A percentile compares a stretch with the other conserved stretches of the same genome.
These are phyloP conservation scores for Sugiyamaella chiloensis DNA, from an alignment of 805 yeast species.

Conservation along the genomic window DNA sequence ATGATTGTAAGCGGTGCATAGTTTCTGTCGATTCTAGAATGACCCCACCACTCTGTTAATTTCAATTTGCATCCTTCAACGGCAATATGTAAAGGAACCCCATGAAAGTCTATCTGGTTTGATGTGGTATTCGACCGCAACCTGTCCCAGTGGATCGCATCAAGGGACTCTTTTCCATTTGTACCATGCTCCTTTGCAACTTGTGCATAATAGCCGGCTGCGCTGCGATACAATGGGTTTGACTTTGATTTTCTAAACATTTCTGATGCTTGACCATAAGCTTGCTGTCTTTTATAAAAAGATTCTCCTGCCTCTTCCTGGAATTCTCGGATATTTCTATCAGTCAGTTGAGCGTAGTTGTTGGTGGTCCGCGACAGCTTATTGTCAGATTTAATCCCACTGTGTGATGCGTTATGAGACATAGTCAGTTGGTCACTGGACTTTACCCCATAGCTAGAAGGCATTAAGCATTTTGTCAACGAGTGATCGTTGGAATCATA, in stretches of 20 bases:
- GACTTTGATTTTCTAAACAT: slow-evolving; percentile 21
- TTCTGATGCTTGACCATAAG: slow-evolving; percentile 13
- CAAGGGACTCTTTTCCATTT: slow-evolving; percentile 3
- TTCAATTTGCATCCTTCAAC: slow-evolving; percentile 10
- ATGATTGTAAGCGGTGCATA: slow-evolving; percentile 19
- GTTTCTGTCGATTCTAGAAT: slow-evolving; percentile 1
- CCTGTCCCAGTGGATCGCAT: slow-evolving; percentile 3
- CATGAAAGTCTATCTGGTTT: slow-evolving; percentile 22
- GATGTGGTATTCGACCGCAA: slow-evolving; percentile 13
- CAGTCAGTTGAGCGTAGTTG: background rate
- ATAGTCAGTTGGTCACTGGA: background rate
- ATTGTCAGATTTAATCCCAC: no score
- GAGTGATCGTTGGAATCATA: slow-evolving; percentile 16
- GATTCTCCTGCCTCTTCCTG: background rate
- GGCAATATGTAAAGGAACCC: slow-evolving; percentile 21
- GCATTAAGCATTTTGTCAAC: slow-evolving; percentile 11
- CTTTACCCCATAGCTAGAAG: background rate
- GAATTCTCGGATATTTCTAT: background rate
- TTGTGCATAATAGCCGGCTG: slow-evolving; percentile 23
- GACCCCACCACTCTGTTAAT: slow-evolving; percentile 18
- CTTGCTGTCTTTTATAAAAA: slow-evolving; percentile 4
- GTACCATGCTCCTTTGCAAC: slow-evolving; percentile 11
- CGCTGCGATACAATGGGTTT: slow-evolving; percentile 22
- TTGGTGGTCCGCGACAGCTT: background rate
- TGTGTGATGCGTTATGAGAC: background rate